Conservation (phyloP, 768 basidiomycete genomes). For the Boletus pseudo-olivaceus region DNA sequence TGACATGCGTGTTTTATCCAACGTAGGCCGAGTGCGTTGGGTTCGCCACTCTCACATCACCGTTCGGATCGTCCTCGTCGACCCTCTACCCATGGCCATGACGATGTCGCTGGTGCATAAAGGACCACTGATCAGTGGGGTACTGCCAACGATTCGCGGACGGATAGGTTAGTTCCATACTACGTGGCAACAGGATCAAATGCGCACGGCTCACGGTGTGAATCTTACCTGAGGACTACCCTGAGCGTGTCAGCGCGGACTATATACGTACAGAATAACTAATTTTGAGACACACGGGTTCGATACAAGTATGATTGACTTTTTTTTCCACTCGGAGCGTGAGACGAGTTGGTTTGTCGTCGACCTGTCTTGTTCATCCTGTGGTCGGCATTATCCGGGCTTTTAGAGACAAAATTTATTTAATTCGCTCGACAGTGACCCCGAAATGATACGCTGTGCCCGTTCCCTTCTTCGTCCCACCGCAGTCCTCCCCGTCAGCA, state of each 20-base stretch:
- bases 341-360: not conserved
- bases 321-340: not conserved
- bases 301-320: not conserved
- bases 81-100: too few relatives aligned
- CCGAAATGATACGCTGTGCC: conserved; percentile 30
- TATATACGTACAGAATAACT: not conserved
- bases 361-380: not conserved
- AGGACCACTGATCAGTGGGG: too few relatives aligned
- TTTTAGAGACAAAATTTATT: conserved; percentile 14
- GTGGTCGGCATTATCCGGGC: conserved; percentile 24
- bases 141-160: too few relatives aligned
- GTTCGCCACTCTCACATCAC: too few relatives aligned
- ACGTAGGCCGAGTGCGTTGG: too few relatives aligned
- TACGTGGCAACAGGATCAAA: too few relatives aligned
- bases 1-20: too few relatives aligned
- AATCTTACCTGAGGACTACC: not conserved
- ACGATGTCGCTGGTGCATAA: too few relatives aligned
- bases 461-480: conserved; percentile 29
- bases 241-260: not conserved
- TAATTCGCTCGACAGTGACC: conserved; percentile 11
- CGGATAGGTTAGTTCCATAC: not conserved
- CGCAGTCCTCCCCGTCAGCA: conserved; percentile 23
- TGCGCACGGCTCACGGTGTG: not conserved
- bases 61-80: too few relatives aligned
- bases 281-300: not conserved